Percentiles rank a stretch among this genome's conserved stretches.
Evolutionary conservation across 2,329 filamentous ascomycete genomes (phyloP).

Genomic region (Graphiopsis chlorocephala): DNA sequence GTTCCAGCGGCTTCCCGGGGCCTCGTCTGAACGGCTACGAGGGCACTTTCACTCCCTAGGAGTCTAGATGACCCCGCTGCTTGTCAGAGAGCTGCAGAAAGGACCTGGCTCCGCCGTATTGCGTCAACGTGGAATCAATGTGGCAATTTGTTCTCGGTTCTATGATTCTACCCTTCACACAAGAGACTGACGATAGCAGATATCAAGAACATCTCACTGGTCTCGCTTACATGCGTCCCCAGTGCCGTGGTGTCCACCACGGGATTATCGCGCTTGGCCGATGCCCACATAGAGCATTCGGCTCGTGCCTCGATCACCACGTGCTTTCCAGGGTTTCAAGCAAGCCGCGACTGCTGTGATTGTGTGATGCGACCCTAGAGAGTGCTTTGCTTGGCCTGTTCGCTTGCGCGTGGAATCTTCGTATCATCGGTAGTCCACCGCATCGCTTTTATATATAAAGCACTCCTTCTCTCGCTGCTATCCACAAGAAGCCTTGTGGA

Average conservation of each 20-base stretch:
- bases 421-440: not conserved
- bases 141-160: not conserved
- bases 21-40: not conserved
- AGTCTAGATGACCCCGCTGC: not conserved
- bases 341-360: not conserved
- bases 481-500: not conserved
- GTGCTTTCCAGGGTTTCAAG: not conserved
- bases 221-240: slow-evolving; percentile 1
- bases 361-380: not conserved
- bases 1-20: not conserved
- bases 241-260: slow-evolving; percentile 1
- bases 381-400: not conserved
- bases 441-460: not conserved
- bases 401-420: not conserved
- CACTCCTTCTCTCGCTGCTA: not conserved
- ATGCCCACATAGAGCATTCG: not conserved
- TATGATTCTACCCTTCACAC: not conserved
- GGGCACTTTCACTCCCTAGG: not conserved
- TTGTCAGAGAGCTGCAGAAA: not conserved
- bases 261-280: not conserved
- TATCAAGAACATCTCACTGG: not conserved
- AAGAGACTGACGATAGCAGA: not conserved
- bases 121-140: not conserved
- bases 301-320: not conserved
- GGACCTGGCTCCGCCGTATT: not conserved